Evolutionary conservation across 495 filamentous ascomycete genomes (phyloP), one percentile per base, ranked within the genome.

Genomic region (Jackrogersella minutella): DNA sequence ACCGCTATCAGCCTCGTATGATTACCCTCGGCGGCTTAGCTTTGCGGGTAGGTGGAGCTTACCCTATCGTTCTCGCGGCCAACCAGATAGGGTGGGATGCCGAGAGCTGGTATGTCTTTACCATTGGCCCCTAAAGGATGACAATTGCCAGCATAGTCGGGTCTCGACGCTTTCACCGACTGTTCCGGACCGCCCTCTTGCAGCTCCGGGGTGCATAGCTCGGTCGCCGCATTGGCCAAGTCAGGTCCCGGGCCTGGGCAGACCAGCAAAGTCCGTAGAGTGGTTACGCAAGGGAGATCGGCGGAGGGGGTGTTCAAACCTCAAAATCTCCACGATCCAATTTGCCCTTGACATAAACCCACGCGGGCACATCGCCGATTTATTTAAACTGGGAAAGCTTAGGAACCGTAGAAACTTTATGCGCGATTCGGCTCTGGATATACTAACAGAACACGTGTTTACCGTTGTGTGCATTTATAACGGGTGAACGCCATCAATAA

Each of bases 161-260:
- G 51, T 57, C 52, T 43, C 36, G 43, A 63, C 41, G 39, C 39
- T 19, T 51, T 64, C 54, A 68, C 66, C 66, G 66, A 68, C 59
- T 59, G 59, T 68, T 68, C 66, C 47, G 54, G 54, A 56, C 66
- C 59, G 40, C 40, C 40, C 59, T 68, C 26, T n/a, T 55, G 49
- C 58, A 63, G 66, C 59, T 56, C 54, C 58, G 66, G 66, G 66
- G 28, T 68, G 41, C 36, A 58, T 60, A 63, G 40, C 34, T 60
- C 41, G 54, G 54, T 47, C 17, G 30, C 13, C 40, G 43, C 49
- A 50, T 52, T 62, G 53, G 37, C 37, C 39, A 56, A 39, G 26
- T 50, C 31, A 10, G 13, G 58, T 17, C 16, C 49, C 41, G 37
- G 7, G 1, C n/a, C 7, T 11, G 13, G 24, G 24, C 54, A 26